phyloP scores from a whole-genome alignment of 495 filamentous ascomycete genomes.

The Thermothielavioides terrestris region DNA sequence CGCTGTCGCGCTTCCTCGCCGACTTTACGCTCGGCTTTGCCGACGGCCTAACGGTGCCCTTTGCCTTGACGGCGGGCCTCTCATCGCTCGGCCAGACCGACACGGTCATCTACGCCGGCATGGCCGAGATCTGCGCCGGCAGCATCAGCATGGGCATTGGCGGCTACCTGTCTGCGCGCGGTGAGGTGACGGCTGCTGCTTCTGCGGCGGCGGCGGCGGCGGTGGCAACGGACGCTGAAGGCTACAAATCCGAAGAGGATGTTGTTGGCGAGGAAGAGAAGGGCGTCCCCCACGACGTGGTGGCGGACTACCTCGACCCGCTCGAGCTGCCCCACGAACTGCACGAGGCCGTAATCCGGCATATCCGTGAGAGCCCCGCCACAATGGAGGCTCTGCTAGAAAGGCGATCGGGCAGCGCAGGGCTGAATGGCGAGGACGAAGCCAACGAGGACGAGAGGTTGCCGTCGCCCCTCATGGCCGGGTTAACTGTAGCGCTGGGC shows the following conservation, averaged over 20 bases:
- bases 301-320: too few relatives aligned
- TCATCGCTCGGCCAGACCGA: slow-evolving; percentile 52
- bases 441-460: not conserved
- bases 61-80: slow-evolving; percentile 55
- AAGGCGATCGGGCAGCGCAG: not conserved
- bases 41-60: slow-evolving; percentile 58
- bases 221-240: not conserved
- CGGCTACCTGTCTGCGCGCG: slow-evolving; percentile 61
- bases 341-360: too few relatives aligned
- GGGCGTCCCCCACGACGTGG: too few relatives aligned
- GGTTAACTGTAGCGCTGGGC: slow-evolving; percentile 52
- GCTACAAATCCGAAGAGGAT: not conserved
- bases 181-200: slow-evolving; percentile 41
- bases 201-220: not conserved
- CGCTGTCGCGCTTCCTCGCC: slow-evolving; percentile 27
- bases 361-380: too few relatives aligned
- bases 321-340: too few relatives aligned
- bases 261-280: too few relatives aligned
- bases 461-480: slow-evolving; percentile 25
- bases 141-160: slow-evolving; percentile 65
- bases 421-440: not conserved
- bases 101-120: slow-evolving; percentile 60
- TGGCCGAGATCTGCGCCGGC: slow-evolving; percentile 60
- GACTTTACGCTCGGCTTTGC: slow-evolving; percentile 48
- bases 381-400: too few relatives aligned